Conservation (phyloP, 805 yeast species). For the Barnettozyma wickerhamii region DNA sequence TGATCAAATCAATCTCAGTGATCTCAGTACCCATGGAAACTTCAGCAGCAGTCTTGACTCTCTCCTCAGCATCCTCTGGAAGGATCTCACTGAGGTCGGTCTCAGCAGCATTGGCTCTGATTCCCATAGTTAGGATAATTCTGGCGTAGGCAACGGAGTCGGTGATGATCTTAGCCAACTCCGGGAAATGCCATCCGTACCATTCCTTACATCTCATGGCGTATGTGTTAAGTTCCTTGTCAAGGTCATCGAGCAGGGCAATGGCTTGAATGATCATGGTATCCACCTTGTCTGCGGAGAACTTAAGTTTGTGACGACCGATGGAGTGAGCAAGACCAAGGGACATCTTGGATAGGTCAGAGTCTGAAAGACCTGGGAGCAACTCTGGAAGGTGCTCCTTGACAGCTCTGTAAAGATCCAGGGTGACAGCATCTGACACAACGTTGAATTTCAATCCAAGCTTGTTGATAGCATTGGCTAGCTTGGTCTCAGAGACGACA, state of each 20-base stretch:
- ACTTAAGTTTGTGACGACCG: slow-evolving; percentile 97
- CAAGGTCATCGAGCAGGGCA: slow-evolving; percentile 92
- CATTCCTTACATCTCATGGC: slow-evolving; percentile 99
- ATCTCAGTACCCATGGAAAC: slow-evolving; percentile 99
- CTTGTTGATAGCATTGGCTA: slow-evolving; percentile 95
- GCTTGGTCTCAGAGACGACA: slow-evolving; percentile 90
- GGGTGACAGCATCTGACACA: slow-evolving; percentile 90
- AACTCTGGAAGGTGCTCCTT: slow-evolving; percentile 92
- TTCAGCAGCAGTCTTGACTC: slow-evolving; percentile 94
- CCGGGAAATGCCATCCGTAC: slow-evolving; percentile 99
- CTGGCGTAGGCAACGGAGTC: slow-evolving; percentile 97
- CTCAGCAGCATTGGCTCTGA: slow-evolving; percentile 85
- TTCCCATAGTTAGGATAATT: slow-evolving; percentile 89
- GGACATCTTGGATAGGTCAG: slow-evolving; percentile 88
- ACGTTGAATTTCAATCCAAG: slow-evolving; percentile 83
- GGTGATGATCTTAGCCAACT: slow-evolving; percentile 92
- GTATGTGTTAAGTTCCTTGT: slow-evolving; percentile 95
- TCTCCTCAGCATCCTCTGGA: slow-evolving; percentile 91
- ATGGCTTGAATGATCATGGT: slow-evolving; percentile 99
- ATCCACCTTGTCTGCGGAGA: slow-evolving; percentile 97
- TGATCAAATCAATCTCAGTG: slow-evolving; percentile 82
- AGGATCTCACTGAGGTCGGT: slow-evolving; percentile 86
- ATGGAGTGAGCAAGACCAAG: slow-evolving; percentile 97
- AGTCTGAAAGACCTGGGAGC: slow-evolving; percentile 86
- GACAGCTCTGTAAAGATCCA: slow-evolving; percentile 93